These are phyloP conservation scores for Clavispora vitiphila DNA, from an alignment of 805 yeast genomes.

Conservation along the genomic window DNA sequence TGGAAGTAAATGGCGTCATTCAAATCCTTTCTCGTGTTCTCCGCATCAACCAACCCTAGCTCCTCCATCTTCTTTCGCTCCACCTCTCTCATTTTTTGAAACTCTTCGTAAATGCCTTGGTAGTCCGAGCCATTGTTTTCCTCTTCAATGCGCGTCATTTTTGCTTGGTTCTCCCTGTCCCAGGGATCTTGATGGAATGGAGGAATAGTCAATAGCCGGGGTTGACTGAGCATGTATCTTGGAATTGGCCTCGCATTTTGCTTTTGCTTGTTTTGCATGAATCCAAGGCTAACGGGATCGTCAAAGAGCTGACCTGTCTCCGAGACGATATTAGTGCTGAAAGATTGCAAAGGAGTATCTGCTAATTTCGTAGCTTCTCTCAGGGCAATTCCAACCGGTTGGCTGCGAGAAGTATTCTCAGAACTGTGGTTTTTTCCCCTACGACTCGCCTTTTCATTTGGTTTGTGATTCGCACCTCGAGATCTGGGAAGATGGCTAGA, in stretches of 20 bases:
- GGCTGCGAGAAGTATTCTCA: neutral
- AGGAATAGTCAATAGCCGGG: conserved; percentile 31
- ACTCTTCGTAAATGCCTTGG: conserved; percentile 69
- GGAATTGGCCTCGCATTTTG: conserved; percentile 27
- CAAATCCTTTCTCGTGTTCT: conserved; percentile 74
- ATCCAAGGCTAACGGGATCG: conserved; percentile 29
- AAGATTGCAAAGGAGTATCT: neutral
- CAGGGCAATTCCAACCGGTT: neutral
- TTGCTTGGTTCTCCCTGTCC: conserved; percentile 71
- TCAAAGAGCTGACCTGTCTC: conserved; percentile 27
- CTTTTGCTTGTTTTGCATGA: conserved; percentile 9
- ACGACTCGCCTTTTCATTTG: neutral
- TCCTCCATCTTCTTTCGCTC: conserved; percentile 79
- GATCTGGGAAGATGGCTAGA: neutral
- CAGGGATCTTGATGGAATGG: conserved; percentile 44
- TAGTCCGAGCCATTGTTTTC: conserved; percentile 46
- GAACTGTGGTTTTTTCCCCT: neutral
- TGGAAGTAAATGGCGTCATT: conserved; percentile 81
- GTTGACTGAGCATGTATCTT: conserved; percentile 31
- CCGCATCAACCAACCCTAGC: conserved; percentile 80
- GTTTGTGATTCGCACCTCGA: neutral
- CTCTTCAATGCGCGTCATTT: conserved; percentile 50
- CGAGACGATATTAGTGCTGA: conserved; percentile 2
- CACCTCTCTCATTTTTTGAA: conserved; percentile 64
- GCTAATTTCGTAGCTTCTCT: neutral